phyloP scores from a whole-genome alignment of 768 basidiomycete species.

The Tremella yokohamensis region DNA sequence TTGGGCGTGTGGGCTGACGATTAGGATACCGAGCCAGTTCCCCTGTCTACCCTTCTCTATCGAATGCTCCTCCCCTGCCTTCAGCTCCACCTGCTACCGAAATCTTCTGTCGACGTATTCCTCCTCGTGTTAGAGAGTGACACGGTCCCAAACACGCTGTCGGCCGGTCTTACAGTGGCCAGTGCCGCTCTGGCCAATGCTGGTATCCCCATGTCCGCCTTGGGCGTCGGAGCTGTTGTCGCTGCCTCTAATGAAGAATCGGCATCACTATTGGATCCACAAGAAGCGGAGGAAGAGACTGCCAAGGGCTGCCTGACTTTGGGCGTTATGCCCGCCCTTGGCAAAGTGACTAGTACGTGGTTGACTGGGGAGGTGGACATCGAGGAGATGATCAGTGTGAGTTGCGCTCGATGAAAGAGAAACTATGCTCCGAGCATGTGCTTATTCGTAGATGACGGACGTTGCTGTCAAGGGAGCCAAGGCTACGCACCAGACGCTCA shows the following conservation, averaged over 20 bases:
- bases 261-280: slow-evolving; percentile 67
- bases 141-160: slow-evolving; percentile 81
- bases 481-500: slow-evolving; percentile 23
- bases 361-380: slow-evolving; percentile 68
- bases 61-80: slow-evolving; percentile 75
- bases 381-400: slow-evolving; percentile 60
- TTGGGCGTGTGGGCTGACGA: too few relatives aligned
- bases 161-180: slow-evolving; percentile 79
- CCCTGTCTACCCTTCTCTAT: slow-evolving; percentile 74
- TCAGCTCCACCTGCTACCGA: slow-evolving; percentile 84
- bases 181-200: slow-evolving; percentile 89
- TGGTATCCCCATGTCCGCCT: slow-evolving; percentile 74
- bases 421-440: neutral
- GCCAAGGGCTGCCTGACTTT: slow-evolving; percentile 70
- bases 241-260: slow-evolving; percentile 51
- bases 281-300: slow-evolving; percentile 60
- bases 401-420: slow-evolving; percentile 26
- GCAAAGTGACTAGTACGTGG: slow-evolving; percentile 78
- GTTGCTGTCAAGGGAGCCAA: slow-evolving; percentile 12
- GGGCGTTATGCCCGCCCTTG: slow-evolving; percentile 83
- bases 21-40: slow-evolving; percentile 90
- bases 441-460: slow-evolving; percentile 24
- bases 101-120: slow-evolving; percentile 88
- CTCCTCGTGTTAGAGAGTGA: slow-evolving; percentile 87
- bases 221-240: slow-evolving; percentile 78